Base-by-base conservation (phyloP, 352 stramenopile genomes). In the Aphanomyces stellatus region DNA sequence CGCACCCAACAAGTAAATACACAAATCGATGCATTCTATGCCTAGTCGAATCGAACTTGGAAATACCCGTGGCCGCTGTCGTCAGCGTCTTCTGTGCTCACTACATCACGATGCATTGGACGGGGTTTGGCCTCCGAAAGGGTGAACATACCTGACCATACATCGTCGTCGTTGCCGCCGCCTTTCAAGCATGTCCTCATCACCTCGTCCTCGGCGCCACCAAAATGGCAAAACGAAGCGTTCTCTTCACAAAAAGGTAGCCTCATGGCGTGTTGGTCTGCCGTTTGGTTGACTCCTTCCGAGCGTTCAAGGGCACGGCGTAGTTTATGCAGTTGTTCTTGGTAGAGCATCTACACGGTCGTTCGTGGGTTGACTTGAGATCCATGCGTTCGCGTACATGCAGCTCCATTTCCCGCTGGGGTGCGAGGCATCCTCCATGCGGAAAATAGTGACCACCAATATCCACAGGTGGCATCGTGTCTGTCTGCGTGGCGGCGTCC, bases 401-500 rank as follows among this genome's bases (percentile, higher is more conserved):
- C 17, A 91, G 51, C 5, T 63, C 70, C 4, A 74, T 73, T 57
- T 89, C 78, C 2, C 75, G 76, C 33, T 78, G 74, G 80, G 51
- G 40, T 51, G 15, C 17, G 27, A 53, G 15, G n/a, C n/a, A n/a
- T n/a, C n/a, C n/a, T n/a, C n/a, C n/a, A n/a, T n/a, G n/a, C n/a
- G n/a, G n/a, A n/a, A n/a, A n/a, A n/a, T n/a, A n/a, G n/a, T n/a
- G n/a, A n/a, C n/a, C n/a, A n/a, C n/a, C n/a, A n/a, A n/a, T n/a
- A n/a, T n/a, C n/a, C n/a, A n/a, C n/a, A n/a, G n/a, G n/a, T n/a
- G n/a, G n/a, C n/a, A n/a, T 11, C 49, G 24, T 27, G 17, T 22
- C 27, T 1, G 60, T 67, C 27, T 67, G 60, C 0, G 60, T 67
- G n/a, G 42, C 60, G 15, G 49, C 49, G 49, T 57, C 49, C 42